Base-by-base conservation (phyloP, 768 basidiomycete genomes). In the Auricularia heimuer region DNA sequence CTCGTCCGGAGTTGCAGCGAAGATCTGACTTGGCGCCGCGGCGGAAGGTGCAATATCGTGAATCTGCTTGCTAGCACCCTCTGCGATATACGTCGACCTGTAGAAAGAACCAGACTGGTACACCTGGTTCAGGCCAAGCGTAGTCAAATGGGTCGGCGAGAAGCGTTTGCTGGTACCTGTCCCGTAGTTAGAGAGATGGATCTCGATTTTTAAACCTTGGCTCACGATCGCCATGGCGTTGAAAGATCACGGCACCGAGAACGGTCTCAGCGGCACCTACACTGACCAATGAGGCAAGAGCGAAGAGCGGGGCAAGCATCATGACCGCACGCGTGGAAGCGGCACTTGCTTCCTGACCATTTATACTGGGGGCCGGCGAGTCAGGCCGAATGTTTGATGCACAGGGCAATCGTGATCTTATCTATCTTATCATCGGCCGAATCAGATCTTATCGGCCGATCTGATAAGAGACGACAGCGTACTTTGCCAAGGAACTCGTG, bases 181-280 rank as follows among this genome's bases (percentile, higher is more conserved):
- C 8, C 4, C 3, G 39, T 21, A 4, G 11, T 44, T 18, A 39
- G 18, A 62, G 39, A 8, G 21, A 18, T 33, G 64, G 7, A 42
- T 7, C 7, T n/a, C n/a, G 51, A 63, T 51, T 11, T 14, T 24
- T 4, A 36, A 62, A n/a, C 45, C 51, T 21, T 3, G 29, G 44
- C 35, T 37, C 63, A 64, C 56, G 64, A 63, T 64, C 33, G 12
- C 56, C 56, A 35, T 60, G 56, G 12, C 56, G 24, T 12, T n/a
- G n/a, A 36, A 64, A 56, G 8, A 64, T 36, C 29, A 64, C 64
- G 33, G 34, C 54, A 33, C 35, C 54, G 12, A 36, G 47, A 16
- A 36, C 35, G 10, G 54, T 39, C 18, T 58, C 54, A 58, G 64
- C 51, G 29, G 64, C 63, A 14, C 39, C 47, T 4, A 51, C 47